Conservation (phyloP, 768 basidiomycete genomes). For the Grammothele lineata region DNA sequence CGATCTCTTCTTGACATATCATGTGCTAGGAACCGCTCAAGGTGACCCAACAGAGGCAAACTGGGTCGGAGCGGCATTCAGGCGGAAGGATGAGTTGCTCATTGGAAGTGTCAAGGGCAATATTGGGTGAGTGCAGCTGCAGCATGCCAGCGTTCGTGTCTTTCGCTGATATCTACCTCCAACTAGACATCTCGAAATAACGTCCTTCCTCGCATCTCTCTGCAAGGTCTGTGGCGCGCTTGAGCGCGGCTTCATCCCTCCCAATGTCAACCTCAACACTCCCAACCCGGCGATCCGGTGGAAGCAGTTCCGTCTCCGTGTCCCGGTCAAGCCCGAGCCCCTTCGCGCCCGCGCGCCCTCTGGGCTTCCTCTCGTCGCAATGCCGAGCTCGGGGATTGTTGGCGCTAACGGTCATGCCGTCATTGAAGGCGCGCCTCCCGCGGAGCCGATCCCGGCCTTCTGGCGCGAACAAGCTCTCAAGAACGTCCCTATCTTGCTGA, state of each 20-base stretch:
- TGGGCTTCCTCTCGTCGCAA: slow-evolving; percentile 31
- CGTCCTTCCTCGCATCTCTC: slow-evolving; percentile 41
- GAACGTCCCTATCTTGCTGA: slow-evolving; percentile 26
- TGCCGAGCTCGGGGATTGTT: slow-evolving; percentile 42
- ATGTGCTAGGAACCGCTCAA: slow-evolving; percentile 35
- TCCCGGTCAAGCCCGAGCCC: slow-evolving; percentile 27
- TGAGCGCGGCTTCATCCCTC: slow-evolving; percentile 32
- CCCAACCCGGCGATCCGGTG: slow-evolving; percentile 38
- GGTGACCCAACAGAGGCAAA: slow-evolving; percentile 51
- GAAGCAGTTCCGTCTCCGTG: slow-evolving; percentile 33
- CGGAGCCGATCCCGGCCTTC: background rate
- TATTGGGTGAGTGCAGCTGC: slow-evolving; percentile 34
- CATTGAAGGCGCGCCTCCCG: slow-evolving; percentile 28
- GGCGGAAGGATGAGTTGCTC: slow-evolving; percentile 29
- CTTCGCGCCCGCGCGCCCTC: slow-evolving; percentile 22
- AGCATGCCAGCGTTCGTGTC: no score
- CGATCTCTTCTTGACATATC: no score
- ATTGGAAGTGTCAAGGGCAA: slow-evolving; percentile 46
- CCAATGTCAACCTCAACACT: slow-evolving; percentile 33
- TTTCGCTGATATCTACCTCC: no score
- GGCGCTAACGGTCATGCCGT: slow-evolving; percentile 41
- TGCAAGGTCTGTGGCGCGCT: slow-evolving; percentile 41
- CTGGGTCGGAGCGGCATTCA: slow-evolving; percentile 38
- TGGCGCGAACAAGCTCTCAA: background rate
- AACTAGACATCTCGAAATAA: slow-evolving; percentile 36